Percentiles rank a stretch among this genome's conserved stretches.
These are phyloP conservation scores for Alternaria ventricosa DNA, from an alignment of 2,329 filamentous ascomycete genomes.

Conservation along the genomic window DNA sequence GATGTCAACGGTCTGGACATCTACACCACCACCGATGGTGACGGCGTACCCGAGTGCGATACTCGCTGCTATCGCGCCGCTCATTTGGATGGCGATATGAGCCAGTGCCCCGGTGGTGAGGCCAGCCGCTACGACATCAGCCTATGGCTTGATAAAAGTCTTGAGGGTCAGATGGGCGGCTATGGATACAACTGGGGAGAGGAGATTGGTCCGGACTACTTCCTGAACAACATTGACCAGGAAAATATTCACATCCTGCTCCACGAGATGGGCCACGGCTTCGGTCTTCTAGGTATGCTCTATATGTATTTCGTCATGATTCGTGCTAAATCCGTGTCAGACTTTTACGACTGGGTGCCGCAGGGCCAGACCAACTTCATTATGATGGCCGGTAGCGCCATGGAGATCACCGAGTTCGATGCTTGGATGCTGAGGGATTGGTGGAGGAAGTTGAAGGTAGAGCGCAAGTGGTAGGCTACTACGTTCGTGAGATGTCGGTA, in stretches of 20 bases:
- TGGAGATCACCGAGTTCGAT: constrained; percentile 56
- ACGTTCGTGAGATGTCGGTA: not conserved
- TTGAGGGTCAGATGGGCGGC: constrained; percentile 47
- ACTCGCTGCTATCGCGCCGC: constrained; percentile 53
- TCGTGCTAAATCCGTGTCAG: not conserved
- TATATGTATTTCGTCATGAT: not conserved
- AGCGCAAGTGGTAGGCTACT: constrained; percentile 17
- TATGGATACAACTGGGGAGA: constrained; percentile 58
- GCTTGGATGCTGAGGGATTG: constrained; percentile 59
- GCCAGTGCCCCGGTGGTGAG: constrained; percentile 49
- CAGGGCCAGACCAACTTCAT: constrained; percentile 52
- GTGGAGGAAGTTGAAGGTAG: constrained; percentile 48
- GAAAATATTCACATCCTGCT: constrained; percentile 54
- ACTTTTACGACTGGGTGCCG: constrained; percentile 56
- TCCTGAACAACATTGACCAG: constrained; percentile 47
- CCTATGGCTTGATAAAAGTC: constrained; percentile 56
- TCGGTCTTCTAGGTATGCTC: constrained; percentile 41
- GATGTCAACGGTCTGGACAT: constrained; percentile 48
- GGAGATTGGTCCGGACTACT: constrained; percentile 53
- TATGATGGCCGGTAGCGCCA: constrained; percentile 55
- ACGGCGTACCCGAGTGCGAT: constrained; percentile 53
- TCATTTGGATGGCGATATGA: constrained; percentile 53
- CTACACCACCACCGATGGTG: constrained; percentile 51
- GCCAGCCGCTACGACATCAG: constrained; percentile 48
- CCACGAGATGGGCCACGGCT: constrained; percentile 55